Percentiles rank a stretch among this genome's conserved stretches.
Evolutionary conservation across 495 filamentous ascomycete genomes (phyloP).

Genomic region (Aspergillus coremiiformis): DNA sequence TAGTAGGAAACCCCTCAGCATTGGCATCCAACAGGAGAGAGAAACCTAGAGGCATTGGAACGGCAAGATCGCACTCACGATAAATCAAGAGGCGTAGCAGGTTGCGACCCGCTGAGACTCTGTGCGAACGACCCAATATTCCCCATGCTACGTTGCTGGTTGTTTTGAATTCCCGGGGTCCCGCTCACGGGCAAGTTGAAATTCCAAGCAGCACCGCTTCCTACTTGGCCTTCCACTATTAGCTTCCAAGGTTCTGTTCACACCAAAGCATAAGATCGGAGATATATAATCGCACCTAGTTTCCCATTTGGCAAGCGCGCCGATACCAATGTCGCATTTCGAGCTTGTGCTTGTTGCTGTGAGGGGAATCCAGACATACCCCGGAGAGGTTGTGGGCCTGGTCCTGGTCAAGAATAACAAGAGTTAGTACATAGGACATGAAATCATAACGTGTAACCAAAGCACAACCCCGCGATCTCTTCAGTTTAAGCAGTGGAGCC

Average conservation of each 20-base stretch:
- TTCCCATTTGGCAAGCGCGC: conserved; percentile 68
- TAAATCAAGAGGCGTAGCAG: conserved; percentile 64
- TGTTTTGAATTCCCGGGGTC: conserved; percentile 49
- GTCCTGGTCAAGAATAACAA: conserved; percentile 37
- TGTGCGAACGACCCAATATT: conserved; percentile 71
- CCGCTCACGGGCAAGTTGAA: conserved; percentile 70
- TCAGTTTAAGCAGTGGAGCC: background rate
- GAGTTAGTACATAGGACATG: conserved; percentile 19
- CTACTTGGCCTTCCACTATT: conserved; percentile 39
- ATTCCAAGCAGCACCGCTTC: conserved; percentile 64
- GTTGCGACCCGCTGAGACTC: conserved; percentile 69
- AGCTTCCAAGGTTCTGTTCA: conserved; percentile 9
- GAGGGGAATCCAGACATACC: conserved; percentile 63
- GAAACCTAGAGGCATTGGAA: background rate
- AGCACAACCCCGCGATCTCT: background rate
- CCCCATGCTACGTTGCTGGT: conserved; percentile 55
- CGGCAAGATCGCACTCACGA: conserved; percentile 55
- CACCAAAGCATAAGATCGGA: background rate
- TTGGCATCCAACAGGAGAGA: background rate
- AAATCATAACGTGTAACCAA: background rate
- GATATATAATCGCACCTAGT: conserved; percentile 54
- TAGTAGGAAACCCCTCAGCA: conserved; percentile 28
- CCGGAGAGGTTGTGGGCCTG: conserved; percentile 61
- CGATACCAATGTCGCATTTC: conserved; percentile 51
- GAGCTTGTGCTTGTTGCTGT: conserved; percentile 57